These are phyloP conservation scores for Taphrina wiesneri DNA, from an alignment of 1,139 yeast genomes.

Conservation along the genomic window DNA sequence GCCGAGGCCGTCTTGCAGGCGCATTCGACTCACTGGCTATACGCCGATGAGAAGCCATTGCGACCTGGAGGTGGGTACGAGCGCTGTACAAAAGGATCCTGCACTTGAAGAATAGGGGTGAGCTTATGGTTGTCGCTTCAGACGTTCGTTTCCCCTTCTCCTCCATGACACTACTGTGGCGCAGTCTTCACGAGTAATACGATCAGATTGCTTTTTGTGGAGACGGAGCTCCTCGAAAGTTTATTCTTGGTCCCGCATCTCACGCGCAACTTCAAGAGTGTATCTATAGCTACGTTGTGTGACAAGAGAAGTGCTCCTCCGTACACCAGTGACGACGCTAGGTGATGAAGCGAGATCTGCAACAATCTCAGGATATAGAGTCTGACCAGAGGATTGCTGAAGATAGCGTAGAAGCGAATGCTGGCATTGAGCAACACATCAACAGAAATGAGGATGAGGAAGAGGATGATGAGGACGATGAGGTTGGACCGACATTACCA, in stretches of 20 bases:
- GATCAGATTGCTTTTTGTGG: neutral
- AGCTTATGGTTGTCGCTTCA: no score
- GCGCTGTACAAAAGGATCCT: neutral
- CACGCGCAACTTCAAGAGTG: no score
- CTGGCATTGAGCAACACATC: neutral
- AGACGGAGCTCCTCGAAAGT: neutral
- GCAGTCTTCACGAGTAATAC: neutral
- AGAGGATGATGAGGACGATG: slow-evolving; percentile 39
- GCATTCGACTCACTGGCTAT: slow-evolving; percentile 20
- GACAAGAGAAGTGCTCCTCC: no score
- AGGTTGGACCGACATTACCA: slow-evolving; percentile 38
- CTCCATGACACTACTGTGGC: neutral
- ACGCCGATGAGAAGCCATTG: slow-evolving; percentile 5
- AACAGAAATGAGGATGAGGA: neutral
- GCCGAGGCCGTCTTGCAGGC: slow-evolving; percentile 4
- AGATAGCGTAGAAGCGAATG: neutral
- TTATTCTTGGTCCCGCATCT: neutral
- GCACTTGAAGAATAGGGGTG: neutral
- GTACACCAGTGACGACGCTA: neutral
- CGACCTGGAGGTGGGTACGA: neutral
- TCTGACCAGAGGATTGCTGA: neutral
- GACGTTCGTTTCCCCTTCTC: neutral
- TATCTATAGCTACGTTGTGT: neutral
- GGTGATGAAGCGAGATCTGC: neutral
- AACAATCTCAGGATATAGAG: neutral